Evolutionary conservation across 2,329 filamentous ascomycete species (phyloP).

Genomic region (Chalaropsis thielavioides): DNA sequence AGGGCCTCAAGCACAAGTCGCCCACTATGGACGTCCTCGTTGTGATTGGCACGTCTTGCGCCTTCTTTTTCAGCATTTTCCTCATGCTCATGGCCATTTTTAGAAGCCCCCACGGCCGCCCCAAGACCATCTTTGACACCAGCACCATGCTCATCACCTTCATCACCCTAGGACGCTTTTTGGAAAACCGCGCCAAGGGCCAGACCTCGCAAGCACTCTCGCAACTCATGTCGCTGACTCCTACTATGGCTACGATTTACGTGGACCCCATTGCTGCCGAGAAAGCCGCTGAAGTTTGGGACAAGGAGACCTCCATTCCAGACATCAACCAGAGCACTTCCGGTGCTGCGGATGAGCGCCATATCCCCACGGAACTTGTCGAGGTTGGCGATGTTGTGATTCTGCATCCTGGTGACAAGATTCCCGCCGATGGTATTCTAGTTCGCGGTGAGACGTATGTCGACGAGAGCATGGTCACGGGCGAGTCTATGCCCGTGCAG

Average conservation of each 20-base stretch:
- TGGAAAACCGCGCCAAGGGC: conserved; percentile 91
- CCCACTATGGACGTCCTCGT: conserved; percentile 98
- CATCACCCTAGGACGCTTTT: conserved; percentile 74
- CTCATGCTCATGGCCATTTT: conserved; percentile 73
- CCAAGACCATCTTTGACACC: conserved; percentile 87
- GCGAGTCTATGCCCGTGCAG: conserved; percentile 87
- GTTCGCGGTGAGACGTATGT: conserved; percentile 84
- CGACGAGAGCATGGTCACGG: conserved; percentile 97
- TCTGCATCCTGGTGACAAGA: conserved; percentile 86
- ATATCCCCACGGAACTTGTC: conserved; percentile 80
- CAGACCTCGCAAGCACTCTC: conserved; percentile 92
- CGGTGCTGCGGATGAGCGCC: conserved; percentile 60
- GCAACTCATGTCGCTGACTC: conserved; percentile 84
- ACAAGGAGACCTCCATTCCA: conserved; percentile 30
- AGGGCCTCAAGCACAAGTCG: conserved; percentile 75
- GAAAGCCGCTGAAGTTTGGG: conserved; percentile 73
- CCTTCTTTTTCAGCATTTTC: conserved; percentile 87
- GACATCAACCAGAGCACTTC: conserved; percentile 30
- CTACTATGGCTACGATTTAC: conserved; percentile 95
- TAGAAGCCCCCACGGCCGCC: conserved; percentile 60
- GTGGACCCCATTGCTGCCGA: conserved; percentile 84
- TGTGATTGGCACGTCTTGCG: conserved; percentile 81
- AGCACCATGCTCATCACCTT: conserved; percentile 98
- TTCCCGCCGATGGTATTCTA: conserved; percentile 80
- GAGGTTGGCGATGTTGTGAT: conserved; percentile 90